These are phyloP conservation scores for Fusarium solani-melongenae DNA, from an alignment of 2,329 filamentous ascomycete genomes.

Conservation along the genomic window DNA sequence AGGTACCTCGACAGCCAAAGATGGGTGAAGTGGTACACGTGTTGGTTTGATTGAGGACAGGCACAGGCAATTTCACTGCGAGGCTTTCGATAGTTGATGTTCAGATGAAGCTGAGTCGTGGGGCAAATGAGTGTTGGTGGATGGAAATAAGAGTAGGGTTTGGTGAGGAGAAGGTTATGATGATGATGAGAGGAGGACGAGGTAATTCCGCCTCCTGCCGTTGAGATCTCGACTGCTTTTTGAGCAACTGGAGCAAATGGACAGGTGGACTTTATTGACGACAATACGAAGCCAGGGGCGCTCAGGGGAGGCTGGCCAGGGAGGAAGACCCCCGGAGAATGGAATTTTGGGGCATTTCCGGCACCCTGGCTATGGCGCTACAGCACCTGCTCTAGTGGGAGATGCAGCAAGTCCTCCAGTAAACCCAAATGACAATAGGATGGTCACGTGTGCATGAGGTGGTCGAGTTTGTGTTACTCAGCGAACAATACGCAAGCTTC, in stretches of 20 bases:
- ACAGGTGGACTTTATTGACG: not conserved
- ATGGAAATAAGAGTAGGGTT: not conserved
- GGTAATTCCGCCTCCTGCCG: not conserved
- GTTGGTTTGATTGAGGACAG: constrained; percentile 16
- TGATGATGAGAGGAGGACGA: constrained; percentile 16
- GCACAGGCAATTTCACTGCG: constrained; percentile 10
- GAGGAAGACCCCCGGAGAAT: not conserved
- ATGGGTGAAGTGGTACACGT: constrained; percentile 22
- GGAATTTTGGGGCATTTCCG: constrained; percentile 1
- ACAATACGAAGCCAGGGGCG: not conserved
- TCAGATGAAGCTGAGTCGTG: not conserved
- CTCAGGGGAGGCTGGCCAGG: constrained; percentile 2
- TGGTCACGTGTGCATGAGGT: not conserved
- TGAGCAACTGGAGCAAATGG: not conserved
- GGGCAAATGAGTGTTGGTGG: not conserved
- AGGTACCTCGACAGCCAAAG: constrained; percentile 23
- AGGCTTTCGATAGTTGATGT: constrained; percentile 23
- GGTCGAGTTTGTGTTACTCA: not conserved
- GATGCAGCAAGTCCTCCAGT: not conserved
- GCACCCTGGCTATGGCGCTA: not conserved
- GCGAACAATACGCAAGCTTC: not conserved
- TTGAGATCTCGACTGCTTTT: not conserved
- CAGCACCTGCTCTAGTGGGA: not conserved
- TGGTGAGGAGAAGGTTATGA: not conserved
- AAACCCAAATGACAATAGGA: not conserved